phyloP scores from a whole-genome alignment of 2,329 filamentous ascomycete species.

The Aspergillus sp. region DNA sequence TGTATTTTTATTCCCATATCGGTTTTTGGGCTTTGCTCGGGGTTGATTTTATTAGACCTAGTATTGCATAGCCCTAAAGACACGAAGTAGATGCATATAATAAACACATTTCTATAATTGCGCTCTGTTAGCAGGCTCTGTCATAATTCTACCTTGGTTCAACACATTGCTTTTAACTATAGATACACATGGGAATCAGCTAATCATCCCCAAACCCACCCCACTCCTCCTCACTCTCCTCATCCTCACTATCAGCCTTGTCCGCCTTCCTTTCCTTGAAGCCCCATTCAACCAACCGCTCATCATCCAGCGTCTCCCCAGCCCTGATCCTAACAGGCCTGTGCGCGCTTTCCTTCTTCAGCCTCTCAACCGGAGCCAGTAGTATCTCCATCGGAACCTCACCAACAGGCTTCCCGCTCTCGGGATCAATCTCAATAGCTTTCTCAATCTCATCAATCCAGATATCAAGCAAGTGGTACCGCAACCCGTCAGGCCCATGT shows the following conservation, averaged over 20 bases:
- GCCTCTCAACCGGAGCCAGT: constrained; percentile 45
- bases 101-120: not conserved
- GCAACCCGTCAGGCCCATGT: constrained; percentile 76
- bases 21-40: not conserved
- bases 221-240: constrained; percentile 60
- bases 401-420: constrained; percentile 33
- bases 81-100: constrained; percentile 1
- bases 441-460: constrained; percentile 88
- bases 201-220: constrained; percentile 63
- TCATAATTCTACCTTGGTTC: not conserved
- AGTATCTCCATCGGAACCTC: constrained; percentile 43
- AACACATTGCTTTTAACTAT: not conserved
- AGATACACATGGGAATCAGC: constrained; percentile 29
- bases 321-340: constrained; percentile 72
- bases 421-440: constrained; percentile 54
- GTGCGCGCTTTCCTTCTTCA: constrained; percentile 56
- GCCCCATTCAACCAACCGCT: constrained; percentile 66
- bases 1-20: constrained; percentile 10
- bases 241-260: constrained; percentile 38
- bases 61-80: not conserved
- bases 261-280: constrained; percentile 33
- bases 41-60: not conserved
- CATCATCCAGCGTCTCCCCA: constrained; percentile 70
- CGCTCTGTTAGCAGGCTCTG: not conserved
- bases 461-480: constrained; percentile 85